Evolutionary conservation across 2,329 filamentous ascomycete genomes (phyloP).

Genomic region (Phaeoacremonium minimum): DNA sequence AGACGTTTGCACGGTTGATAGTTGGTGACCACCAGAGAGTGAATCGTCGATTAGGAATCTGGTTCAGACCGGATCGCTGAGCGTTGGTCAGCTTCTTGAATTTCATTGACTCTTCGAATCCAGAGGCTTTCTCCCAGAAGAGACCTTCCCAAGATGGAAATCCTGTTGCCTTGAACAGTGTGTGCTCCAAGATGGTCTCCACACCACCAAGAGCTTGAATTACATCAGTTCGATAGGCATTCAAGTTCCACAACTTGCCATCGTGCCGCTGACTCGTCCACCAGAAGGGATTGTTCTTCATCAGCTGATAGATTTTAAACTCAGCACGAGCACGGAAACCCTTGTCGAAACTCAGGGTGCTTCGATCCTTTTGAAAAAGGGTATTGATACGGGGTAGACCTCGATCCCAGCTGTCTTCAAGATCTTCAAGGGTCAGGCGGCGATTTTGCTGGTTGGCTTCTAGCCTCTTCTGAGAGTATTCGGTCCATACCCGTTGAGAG

Average conservation of each 20-base stretch:
- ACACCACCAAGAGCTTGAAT: slow-evolving; percentile 96
- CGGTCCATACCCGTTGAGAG: slow-evolving; percentile 97
- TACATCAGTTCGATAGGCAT: slow-evolving; percentile 92
- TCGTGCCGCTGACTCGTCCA: slow-evolving; percentile 98
- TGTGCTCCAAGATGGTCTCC: slow-evolving; percentile 96
- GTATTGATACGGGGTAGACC: slow-evolving; percentile 98
- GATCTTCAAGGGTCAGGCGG: slow-evolving; percentile 86
- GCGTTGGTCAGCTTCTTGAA: slow-evolving; percentile 99
- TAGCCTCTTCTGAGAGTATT: slow-evolving; percentile 95
- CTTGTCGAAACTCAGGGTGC: slow-evolving; percentile 96
- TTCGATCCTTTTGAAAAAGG: slow-evolving; percentile 96
- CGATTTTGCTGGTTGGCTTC: slow-evolving; percentile 98
- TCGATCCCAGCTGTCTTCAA: slow-evolving; percentile 98
- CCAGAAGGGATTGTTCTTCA: slow-evolving; percentile 99
- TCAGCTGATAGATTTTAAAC: slow-evolving; percentile 97
- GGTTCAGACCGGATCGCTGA: slow-evolving; percentile 92
- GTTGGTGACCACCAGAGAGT: slow-evolving; percentile 96
- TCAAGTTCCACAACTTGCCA: slow-evolving; percentile 95
- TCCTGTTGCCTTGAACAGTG: slow-evolving; percentile 91
- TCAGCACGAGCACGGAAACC: slow-evolving; percentile 93
- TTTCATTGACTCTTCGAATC: slow-evolving; percentile 72
- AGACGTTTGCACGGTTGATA: slow-evolving; percentile 94
- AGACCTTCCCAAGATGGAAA: slow-evolving; percentile 97
- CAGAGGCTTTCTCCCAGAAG: slow-evolving; percentile 73
- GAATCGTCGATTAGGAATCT: slow-evolving; percentile 97